Base-by-base conservation (phyloP, 1,284 basidiomycete genomes). In the Ustilago crameri region DNA sequence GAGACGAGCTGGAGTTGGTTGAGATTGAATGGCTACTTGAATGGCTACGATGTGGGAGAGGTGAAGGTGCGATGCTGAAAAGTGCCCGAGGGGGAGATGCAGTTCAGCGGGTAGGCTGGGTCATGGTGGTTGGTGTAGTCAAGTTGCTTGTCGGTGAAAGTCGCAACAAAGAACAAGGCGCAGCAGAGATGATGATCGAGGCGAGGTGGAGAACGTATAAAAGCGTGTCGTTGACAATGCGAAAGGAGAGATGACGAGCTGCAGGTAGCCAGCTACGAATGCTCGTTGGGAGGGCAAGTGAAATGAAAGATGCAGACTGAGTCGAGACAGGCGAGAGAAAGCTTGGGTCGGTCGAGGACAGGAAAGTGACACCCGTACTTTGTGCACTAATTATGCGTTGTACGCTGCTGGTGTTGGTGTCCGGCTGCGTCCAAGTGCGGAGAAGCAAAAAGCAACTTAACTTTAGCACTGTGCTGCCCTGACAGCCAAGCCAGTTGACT, bases 231-330 rank as follows among this genome's bases (percentile, higher is more conserved):
- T 34, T 37, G 14, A 37, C 35, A n/a, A 37, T 5, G 8, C 35
- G 35, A 30, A 30, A 32, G 37, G 37, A 38, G 15, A 17, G 37
- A 38, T 38, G 44, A 47, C 14, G 17, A 56, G 48, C 18, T 51
- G 48, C 52, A 30, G 26, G 54, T 57, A 63, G 52, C 59, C 59
- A 18, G 57, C 50, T 44, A 60, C 50, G 45, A 47, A 23, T 43
- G 51, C 32, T 51, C 10, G 26, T 37, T 34, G 20, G 30, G 9
- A 20, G 51, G 32, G 12, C 5, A 30, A 44, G 7, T 20, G 30
- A 34, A 44, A 27, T 35, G 23, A 20, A 23, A 26, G 20, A 30
- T 24, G 40, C 32, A 26, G 5, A n/a, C 17, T n/a, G 35, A 37
- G 12, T 14, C 20, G 14, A 32, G 22, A 30, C 7, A 41, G 48